Evolutionary conservation across 2,329 filamentous ascomycete species (phyloP), one percentile per base, ranked within the genome.

Genomic region (Xylariomycetidae sp.): DNA sequence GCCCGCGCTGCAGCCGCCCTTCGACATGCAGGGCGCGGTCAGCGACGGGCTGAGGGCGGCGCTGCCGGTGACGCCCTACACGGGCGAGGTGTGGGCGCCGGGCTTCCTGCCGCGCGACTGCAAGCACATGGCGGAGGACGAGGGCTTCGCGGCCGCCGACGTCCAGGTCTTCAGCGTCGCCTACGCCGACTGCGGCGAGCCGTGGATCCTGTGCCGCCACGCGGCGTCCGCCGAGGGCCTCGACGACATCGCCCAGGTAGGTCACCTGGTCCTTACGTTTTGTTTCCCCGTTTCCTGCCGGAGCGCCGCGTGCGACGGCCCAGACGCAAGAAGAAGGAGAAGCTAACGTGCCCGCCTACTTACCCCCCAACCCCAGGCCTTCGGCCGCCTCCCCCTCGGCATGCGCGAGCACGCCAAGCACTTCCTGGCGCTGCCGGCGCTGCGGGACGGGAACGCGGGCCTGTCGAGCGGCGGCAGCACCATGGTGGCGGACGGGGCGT

Each of bases 191-290:
- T 58, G 55, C 39, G 19, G 15, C 13, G 32, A 43, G 26, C 35
- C 44, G 16, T 59, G 54, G 54, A 44, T 50, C 31, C 48, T 59
- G 26, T 59, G 56, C 33, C 43, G 56, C 2, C 52, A 56, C 37
- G 49, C 43, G 26, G 36, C 49, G 19, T 39, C 50, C 8, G 33
- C 38, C 2, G 35, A 47, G n/a, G 42, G 32, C 38, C 29, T 50
- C 32, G 26, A 29, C 4, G 40, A 46, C 16, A 52, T 58, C 43
- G 41, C 49, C 10, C 44, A 48, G 25, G 34, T 40, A 27, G 31
- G 33, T 33, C 13, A 19, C 8, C 15, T 19, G 25, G 6, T 15
- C 8, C 10, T 16, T 16, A 6, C 13, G 5, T 13, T 25, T 4
- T 5, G 10, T 25, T 32, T 7, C 29, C n/a, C n/a, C n/a, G n/a